Evolutionary conservation across 148 eudicot species (phyloP).

Genomic region (Fagopyrum esculentum): DNA sequence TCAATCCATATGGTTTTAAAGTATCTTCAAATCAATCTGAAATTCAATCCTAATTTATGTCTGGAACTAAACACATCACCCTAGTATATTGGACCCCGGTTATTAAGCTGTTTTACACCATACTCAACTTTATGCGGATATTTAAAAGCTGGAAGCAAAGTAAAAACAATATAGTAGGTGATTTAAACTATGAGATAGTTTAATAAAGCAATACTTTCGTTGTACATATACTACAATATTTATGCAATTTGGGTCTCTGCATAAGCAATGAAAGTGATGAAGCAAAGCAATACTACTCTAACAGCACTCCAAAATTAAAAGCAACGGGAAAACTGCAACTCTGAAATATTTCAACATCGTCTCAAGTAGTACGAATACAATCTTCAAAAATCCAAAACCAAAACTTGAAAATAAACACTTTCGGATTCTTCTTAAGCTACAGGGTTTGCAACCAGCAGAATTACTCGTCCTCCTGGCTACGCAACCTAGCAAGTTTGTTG

Average conservation of each 20-base stretch:
- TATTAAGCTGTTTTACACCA: too few species aligned
- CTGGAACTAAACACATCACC: too few species aligned
- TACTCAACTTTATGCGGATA: too few species aligned
- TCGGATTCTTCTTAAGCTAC: neutral
- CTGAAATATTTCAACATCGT: neutral
- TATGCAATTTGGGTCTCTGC: slow-evolving; percentile 11
- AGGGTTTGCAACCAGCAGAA: neutral
- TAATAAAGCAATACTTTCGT: too few species aligned
- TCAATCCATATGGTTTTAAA: too few species aligned
- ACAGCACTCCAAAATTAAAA: neutral
- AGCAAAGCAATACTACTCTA: neutral
- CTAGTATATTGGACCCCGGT: too few species aligned
- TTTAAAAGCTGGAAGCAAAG: too few species aligned
- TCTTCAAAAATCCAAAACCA: neutral
- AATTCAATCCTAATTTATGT: too few species aligned
- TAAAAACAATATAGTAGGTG: too few species aligned
- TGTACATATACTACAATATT: too few species aligned
- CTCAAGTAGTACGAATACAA: neutral
- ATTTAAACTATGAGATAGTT: too few species aligned
- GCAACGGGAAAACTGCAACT: neutral
- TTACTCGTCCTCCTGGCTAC: slow-evolving; percentile 52
- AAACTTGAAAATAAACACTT: neutral
- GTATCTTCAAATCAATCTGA: too few species aligned
- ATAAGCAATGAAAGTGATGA: neutral
- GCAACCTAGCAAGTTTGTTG: slow-evolving; percentile 51